phyloP scores from a whole-genome alignment of 192 early-diverging fungal genomes.

The Coemansia sp. region DNA sequence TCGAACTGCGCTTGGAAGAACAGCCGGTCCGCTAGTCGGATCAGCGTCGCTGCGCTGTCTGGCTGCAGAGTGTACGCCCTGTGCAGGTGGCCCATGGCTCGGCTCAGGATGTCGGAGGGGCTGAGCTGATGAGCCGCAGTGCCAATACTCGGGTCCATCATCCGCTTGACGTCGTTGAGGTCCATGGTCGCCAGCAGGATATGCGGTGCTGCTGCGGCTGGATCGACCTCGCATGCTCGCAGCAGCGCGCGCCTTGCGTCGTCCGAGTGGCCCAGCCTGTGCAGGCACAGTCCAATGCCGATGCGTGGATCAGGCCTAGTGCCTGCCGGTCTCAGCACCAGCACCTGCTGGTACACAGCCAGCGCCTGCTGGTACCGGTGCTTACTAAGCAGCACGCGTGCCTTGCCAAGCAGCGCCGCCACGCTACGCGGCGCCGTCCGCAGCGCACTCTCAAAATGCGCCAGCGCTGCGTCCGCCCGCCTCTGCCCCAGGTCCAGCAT shows the following conservation, averaged over 20 bases:
- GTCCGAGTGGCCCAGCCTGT: constrained; percentile 62
- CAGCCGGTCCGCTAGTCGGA: constrained; percentile 58
- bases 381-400: constrained; percentile 60
- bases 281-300: constrained; percentile 85
- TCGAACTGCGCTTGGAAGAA: constrained; percentile 49
- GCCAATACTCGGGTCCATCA: constrained; percentile 19
- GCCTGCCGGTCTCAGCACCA: constrained; percentile 58
- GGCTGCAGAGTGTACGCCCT: constrained; percentile 29
- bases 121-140: no score
- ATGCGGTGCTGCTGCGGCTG: constrained; percentile 65
- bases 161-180: constrained; percentile 67
- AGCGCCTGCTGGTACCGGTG: constrained; percentile 71
- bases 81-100: constrained; percentile 30
- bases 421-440: constrained; percentile 38
- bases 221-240: constrained; percentile 66
- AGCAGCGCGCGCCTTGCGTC: constrained; percentile 71
- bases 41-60: constrained; percentile 32
- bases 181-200: constrained; percentile 75
- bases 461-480: constrained; percentile 36
- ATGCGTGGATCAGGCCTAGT: constrained; percentile 73
- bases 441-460: constrained; percentile 54
- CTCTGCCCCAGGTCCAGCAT: constrained; percentile 40
- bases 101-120: constrained; percentile 11
- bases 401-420: constrained; percentile 57
- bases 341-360: constrained; percentile 70